Conservation (phyloP, 257 asterid genomes). For the Catharanthus roseus region DNA sequence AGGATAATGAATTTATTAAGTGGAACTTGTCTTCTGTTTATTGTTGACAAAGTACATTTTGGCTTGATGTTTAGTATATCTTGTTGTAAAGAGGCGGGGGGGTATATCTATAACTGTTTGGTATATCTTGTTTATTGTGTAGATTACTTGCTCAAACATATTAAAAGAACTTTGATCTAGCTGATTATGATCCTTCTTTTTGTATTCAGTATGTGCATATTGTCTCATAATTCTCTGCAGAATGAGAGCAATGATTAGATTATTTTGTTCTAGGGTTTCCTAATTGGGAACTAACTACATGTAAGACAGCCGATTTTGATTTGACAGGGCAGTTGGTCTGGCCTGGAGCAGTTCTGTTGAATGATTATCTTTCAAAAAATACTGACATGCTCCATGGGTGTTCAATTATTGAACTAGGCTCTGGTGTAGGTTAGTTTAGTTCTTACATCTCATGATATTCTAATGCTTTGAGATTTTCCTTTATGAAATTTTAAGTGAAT, state of each 20-base stretch:
- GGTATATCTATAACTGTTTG: too few relatives aligned
- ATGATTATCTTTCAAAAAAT: slow-evolving; percentile 64
- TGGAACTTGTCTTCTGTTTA: not conserved
- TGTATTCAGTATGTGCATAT: not conserved
- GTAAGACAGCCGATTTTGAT: slow-evolving; percentile 84
- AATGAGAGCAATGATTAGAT: not conserved
- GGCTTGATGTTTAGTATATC: not conserved
- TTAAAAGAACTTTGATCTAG: not conserved
- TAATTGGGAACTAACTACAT: slow-evolving; percentile 29
- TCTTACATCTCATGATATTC: not conserved
- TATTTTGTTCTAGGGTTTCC: not conserved
- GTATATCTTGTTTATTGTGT: not conserved
- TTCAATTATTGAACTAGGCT: slow-evolving; percentile 82
- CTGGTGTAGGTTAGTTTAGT: slow-evolving; percentile 78
- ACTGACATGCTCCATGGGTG: slow-evolving; percentile 57
- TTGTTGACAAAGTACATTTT: not conserved
- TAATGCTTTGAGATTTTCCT: not conserved
- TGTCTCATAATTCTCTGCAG: not conserved
- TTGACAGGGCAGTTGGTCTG: slow-evolving; percentile 95
- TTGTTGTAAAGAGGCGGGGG: not conserved
- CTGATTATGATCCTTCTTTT: not conserved
- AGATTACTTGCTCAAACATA: not conserved
- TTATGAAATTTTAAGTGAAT: not conserved
- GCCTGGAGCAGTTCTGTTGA: slow-evolving; percentile 90
- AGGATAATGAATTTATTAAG: not conserved